Evolutionary conservation across 2,329 filamentous ascomycete species (phyloP), one percentile per base, ranked within the genome.

Genomic region (Ophiostoma australiae): DNA sequence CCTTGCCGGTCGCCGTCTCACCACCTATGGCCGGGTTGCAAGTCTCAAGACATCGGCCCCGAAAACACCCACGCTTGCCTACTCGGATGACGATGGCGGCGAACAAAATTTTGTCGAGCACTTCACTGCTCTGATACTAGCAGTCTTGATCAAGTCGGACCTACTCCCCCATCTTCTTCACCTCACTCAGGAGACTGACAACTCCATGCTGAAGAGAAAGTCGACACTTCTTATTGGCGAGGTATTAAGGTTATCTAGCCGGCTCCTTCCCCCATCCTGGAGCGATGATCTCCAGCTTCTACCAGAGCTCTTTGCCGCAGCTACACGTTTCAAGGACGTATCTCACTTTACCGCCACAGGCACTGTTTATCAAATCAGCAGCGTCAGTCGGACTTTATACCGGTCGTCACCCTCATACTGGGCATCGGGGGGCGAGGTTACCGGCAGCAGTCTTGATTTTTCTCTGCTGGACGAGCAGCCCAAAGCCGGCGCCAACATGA

Each of bases 351-450:
- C 91, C 71, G 93, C 94, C 7, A 94, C 93, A 8, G 90, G 93
- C 8, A 96, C 96, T 23, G 92, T 99, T 15, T 99, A 98, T 77
- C 95, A 98, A 78, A 97, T 99, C 70, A 97, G 97, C 81, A 97
- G 94, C 78, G 93, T 99, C 75, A 99, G 94, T 79, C 89, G 93
- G 73, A 98, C 94, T 0, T 82, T 99, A 17, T 96, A 96, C 77
- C 87, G 93, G 71, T 96, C 92, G 67, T 87, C 88, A 6, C 85
- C 86, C 1, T 82, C 85, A 0, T 80, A 82, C 7, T 80, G 79
- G 71, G 74, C 78, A 1, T 75, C 79, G 2, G 79, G 79, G 2
- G 75, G 77, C 31, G 81, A 80, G 70, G 23, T 69, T 13, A 10
- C 71, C 0, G 44, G 35, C 61, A 82, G 81, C 72, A 83, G 81